Evolutionary conservation across 306 rosid genomes (phyloP), one percentile per base, ranked within the genome.

Genomic region (Geum urbanum): DNA sequence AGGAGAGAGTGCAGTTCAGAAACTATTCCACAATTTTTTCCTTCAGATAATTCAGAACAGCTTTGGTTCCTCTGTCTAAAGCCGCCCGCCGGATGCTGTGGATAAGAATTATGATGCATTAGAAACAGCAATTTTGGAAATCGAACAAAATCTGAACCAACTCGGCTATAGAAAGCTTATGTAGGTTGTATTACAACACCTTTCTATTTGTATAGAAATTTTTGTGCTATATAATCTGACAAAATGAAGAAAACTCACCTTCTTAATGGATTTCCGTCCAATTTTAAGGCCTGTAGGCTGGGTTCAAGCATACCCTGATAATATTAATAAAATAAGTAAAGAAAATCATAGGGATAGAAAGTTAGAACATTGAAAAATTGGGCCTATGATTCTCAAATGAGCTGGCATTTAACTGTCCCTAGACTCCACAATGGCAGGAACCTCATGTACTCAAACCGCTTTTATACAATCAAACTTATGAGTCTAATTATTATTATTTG

Each of bases 231-330:
- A 55, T n/a, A n/a, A 9, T 14, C 4, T 19, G 4, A 54, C 57
- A 57, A 62, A 35, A 19, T 19, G 13, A 12, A 5, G 22, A 11
- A 7, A 18, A 66, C 72, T 16, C 77, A 92, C 98, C 98, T 90
- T 90, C 98, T 85, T 73, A 92, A 82, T 37, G 97, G 97, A 91
- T 92, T 92, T 74, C 98, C 97, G 39, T 81, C 96, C 57, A 92
- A 90, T 85, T 91, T 82, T 70, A 92, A 76, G 45, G 78, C 87
- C 74, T 86, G 97, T 52, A 92, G 84, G 84, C 74, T 86, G 27
- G 91, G 82, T 78, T 92, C 98, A 63, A 92, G 91, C 70, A 90
- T 73, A 78, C 98, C 96, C 98, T 92, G 86, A 81, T 44, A 0
- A 49, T 27, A 27, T 27, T 27, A 27, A 27, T 27, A 27, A 27